A percentile compares a stretch with the other conserved stretches of the same genome.
These are phyloP conservation scores for Haematococcus lacustris DNA, from an alignment of 139 green algal genomes.

Conservation along the genomic window DNA sequence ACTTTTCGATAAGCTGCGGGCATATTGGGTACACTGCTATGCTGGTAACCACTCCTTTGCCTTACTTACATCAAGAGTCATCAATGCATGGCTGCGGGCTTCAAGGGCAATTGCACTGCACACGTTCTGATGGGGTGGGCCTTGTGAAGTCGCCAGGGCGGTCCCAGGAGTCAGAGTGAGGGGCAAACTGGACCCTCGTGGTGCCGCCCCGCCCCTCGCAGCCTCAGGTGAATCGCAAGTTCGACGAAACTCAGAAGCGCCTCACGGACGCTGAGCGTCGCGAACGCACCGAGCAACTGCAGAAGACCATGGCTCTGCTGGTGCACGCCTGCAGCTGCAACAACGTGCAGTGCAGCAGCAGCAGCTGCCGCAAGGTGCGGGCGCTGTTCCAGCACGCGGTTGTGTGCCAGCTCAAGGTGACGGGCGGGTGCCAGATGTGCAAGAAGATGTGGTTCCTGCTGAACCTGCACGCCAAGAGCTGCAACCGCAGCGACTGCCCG, in stretches of 20 bases:
- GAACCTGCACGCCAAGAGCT: slow-evolving; percentile 87
- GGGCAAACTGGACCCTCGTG: neutral
- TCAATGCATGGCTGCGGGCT: too few species aligned
- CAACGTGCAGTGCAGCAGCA: slow-evolving; percentile 58
- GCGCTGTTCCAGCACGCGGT: slow-evolving; percentile 84
- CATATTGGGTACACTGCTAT: too few species aligned
- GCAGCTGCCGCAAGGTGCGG: slow-evolving; percentile 76
- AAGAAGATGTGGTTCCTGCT: slow-evolving; percentile 92
- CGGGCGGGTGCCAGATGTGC: slow-evolving; percentile 83
- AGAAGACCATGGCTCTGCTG: slow-evolving; percentile 86
- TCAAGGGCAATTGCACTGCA: too few species aligned
- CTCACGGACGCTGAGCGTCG: slow-evolving; percentile 73
- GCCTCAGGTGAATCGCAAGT: slow-evolving; percentile 42
- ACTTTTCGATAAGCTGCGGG: too few species aligned
- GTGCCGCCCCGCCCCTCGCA: slow-evolving; percentile 22
- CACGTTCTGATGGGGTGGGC: too few species aligned
- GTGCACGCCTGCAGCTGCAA: slow-evolving; percentile 82
- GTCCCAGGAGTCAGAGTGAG: too few species aligned
- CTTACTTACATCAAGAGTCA: too few species aligned
- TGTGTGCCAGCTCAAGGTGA: slow-evolving; percentile 54
- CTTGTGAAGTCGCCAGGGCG: too few species aligned
- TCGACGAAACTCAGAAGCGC: slow-evolving; percentile 68
- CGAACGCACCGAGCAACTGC: slow-evolving; percentile 64
- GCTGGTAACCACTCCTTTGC: too few species aligned
- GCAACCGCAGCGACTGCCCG: slow-evolving; percentile 70